Percentiles rank a stretch among this genome's conserved stretches.
These are phyloP conservation scores for Xylariaceae sp. DNA, from an alignment of 2,329 filamentous ascomycete species.

Conservation along the genomic window DNA sequence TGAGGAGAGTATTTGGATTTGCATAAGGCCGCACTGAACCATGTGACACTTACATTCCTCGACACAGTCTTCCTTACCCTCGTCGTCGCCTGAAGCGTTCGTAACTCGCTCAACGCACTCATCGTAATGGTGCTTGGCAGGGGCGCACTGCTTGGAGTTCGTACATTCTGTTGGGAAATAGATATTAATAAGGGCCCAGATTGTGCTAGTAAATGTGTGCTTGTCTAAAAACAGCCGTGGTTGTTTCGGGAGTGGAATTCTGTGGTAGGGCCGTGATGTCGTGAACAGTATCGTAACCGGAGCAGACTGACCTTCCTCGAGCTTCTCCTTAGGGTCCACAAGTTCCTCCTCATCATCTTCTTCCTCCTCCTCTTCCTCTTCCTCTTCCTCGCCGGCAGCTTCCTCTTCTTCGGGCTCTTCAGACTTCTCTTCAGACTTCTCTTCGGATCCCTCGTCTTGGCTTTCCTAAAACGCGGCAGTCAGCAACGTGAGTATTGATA, in stretches of 20 bases:
- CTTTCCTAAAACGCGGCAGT: constrained; percentile 3
- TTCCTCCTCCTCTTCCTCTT: constrained; percentile 71
- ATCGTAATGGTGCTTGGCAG: constrained; percentile 95
- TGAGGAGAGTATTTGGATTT: too few species aligned
- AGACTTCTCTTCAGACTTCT: constrained; percentile 10
- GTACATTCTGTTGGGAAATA: constrained; percentile 66
- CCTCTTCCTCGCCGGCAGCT: constrained; percentile 55
- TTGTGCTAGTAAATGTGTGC: background rate
- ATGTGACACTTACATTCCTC: constrained; percentile 87
- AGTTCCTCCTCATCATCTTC: constrained; percentile 80
- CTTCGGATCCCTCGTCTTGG: constrained; percentile 3
- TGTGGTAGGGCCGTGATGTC: background rate
- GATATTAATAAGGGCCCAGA: constrained; percentile 1
- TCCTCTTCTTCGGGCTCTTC: constrained; percentile 42
- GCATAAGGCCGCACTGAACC: too few species aligned
- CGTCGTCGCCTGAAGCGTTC: constrained; percentile 59
- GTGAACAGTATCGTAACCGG: background rate
- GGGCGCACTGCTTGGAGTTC: constrained; percentile 78
- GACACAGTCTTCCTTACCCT: constrained; percentile 96
- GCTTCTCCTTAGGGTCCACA: constrained; percentile 78
- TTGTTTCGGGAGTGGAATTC: too few species aligned
- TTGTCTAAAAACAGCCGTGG: background rate
- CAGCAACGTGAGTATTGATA: too few species aligned
- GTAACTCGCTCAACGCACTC: constrained; percentile 96
- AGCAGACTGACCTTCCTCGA: constrained; percentile 82